Base-by-base conservation (phyloP, 2,329 filamentous ascomycete genomes). In the Pseudogymnoascus sp. region DNA sequence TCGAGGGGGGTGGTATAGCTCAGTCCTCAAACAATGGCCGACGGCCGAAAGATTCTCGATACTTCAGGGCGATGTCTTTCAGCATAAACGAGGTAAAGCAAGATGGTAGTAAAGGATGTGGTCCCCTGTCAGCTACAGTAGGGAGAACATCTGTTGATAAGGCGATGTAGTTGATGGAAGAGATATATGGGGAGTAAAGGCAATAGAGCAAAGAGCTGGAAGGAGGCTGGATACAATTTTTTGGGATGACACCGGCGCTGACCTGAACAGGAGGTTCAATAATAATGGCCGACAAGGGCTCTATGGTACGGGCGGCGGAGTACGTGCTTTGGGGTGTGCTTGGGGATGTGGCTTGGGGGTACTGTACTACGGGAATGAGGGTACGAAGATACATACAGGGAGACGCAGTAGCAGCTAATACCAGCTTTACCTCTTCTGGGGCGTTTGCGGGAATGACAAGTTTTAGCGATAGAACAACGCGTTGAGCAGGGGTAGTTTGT, bases 1-100 rank as follows among this genome's bases (percentile, higher is more conserved):
- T 67, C 51, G 66, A 61, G 63, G 65, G 63, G 62, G 59, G 60
- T 55, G 44, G 44, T 31, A 55, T 33, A 33, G 27, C 6, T 55
- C 44, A 9, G 29, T 44, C 27, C 27, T 55, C 44, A 55, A 55
- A 55, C 44, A 55, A 33, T 55, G 44, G 44, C 44, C 44, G 44
- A 15, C 27, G 44, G 44, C 44, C 44, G 44, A 33, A n/a, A 55
- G 13, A n/a, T 21, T 21, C 27, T 55, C 44, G 44, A 55, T 55
- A 27, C 44, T 51, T 51, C 44, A 51, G 44, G 44, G 44, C 44
- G 44, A 12, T 9, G 13, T 51, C 44, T 36, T 51, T 51, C 44
- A 21, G 21, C 21, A 51, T 51, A 31, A 51, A 51, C 27, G 44
- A 55, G 25, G 27, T 17, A 33, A 12, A 7, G 27, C 13, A 17